A percentile compares a stretch with the other conserved stretches of the same genome.
phyloP scores from a whole-genome alignment of 768 basidiomycete species.

The Leccinum broughii region DNA sequence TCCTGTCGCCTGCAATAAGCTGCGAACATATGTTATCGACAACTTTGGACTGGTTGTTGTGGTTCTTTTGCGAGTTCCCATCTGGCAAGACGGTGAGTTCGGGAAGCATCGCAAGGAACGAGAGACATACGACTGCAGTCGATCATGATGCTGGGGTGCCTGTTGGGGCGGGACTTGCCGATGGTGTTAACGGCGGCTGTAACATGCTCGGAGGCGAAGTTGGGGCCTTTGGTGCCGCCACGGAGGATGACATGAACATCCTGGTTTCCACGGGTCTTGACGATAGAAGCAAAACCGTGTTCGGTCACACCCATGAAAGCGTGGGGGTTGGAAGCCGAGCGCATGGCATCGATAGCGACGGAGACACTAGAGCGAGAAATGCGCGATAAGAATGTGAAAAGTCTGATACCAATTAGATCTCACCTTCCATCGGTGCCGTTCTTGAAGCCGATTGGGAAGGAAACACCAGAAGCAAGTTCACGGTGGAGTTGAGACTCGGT shows the following conservation, averaged over 20 bases:
- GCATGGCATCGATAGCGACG: conserved; percentile 97
- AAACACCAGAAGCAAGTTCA: conserved; percentile 92
- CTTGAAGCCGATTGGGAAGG: conserved; percentile 99
- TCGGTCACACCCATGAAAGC: conserved; percentile 95
- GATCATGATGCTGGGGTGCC: conserved; percentile 76
- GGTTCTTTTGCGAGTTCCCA: conserved; percentile 95
- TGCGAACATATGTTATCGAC: conserved; percentile 71
- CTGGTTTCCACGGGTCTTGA: conserved; percentile 80
- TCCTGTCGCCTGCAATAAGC: conserved; percentile 61
- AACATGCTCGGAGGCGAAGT: conserved; percentile 77
- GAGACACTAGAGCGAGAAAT: conserved; percentile 48
- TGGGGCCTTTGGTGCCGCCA: conserved; percentile 89
- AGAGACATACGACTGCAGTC: conserved; percentile 73
- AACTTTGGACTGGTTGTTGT: conserved; percentile 88
- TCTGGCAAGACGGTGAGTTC: conserved; percentile 43
- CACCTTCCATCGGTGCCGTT: conserved; percentile 96
- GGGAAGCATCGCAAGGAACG: background rate
- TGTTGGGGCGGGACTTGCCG: conserved; percentile 55
- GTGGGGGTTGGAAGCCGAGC: conserved; percentile 86
- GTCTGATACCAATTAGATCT: conserved; percentile 5
- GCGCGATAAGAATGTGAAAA: conserved; percentile 5
- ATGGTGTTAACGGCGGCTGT: conserved; percentile 60
- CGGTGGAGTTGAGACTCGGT: conserved; percentile 98
- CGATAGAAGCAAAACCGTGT: conserved; percentile 90
- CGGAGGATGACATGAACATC: conserved; percentile 97